These are phyloP conservation scores for Pleurotus tuber-regium DNA, from an alignment of 768 basidiomycete species.

Conservation along the genomic window DNA sequence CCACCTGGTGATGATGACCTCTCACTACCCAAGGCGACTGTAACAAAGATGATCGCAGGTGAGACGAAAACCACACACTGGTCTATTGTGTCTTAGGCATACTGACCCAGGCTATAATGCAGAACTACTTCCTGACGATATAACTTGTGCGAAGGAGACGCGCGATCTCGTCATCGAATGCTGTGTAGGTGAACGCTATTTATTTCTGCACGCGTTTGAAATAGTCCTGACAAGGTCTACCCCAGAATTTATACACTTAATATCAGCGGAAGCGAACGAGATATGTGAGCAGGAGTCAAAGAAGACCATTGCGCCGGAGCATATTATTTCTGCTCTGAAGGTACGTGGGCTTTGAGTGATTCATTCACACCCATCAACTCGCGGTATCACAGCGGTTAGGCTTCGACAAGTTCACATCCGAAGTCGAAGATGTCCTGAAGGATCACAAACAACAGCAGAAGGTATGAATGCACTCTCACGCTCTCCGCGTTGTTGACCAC, in stretches of 20 bases:
- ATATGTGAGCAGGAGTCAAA: slow-evolving; percentile 98
- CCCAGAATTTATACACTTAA: slow-evolving; percentile 96
- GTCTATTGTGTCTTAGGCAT: no score
- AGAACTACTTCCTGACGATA: slow-evolving; percentile 90
- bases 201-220: background rate
- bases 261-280: slow-evolving; percentile 97
- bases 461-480: slow-evolving; percentile 40
- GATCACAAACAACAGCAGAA: slow-evolving; percentile 97
- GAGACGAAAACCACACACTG: no score
- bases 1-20: slow-evolving; percentile 87
- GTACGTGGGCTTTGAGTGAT: slow-evolving; percentile 35
- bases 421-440: slow-evolving; percentile 90
- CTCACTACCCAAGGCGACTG: slow-evolving; percentile 94
- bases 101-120: no score
- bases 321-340: slow-evolving; percentile 89
- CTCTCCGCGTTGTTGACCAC: slow-evolving; percentile 10
- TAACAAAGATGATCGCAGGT: slow-evolving; percentile 96
- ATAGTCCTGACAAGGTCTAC: slow-evolving; percentile 8
- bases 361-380: slow-evolving; percentile 9
- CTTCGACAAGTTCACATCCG: slow-evolving; percentile 86
- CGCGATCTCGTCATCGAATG: slow-evolving; percentile 97
- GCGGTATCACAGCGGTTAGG: slow-evolving; percentile 67
- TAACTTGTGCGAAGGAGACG: slow-evolving; percentile 92
- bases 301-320: slow-evolving; percentile 98
- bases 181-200: slow-evolving; percentile 87